A percentile compares a stretch with the other conserved stretches of the same genome.
Conservation (phyloP, 371 early-diverging fungal genomes). For the Zychaea mexicana region DNA sequence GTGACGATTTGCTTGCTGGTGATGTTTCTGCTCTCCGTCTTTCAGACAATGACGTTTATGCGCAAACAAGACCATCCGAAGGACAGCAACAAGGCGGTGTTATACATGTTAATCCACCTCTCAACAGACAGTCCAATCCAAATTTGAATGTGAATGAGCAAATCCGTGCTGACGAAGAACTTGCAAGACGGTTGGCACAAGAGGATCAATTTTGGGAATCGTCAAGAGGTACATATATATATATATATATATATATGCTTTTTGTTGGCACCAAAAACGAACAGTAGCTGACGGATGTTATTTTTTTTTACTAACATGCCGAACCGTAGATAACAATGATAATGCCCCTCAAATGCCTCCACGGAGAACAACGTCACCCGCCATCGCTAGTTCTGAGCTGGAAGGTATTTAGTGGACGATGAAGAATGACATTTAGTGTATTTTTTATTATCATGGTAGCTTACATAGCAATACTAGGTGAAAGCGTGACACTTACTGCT, state of each 20-base stretch:
- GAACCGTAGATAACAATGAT: not conserved
- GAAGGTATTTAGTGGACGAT: slow-evolving; percentile 2
- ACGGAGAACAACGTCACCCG: slow-evolving; percentile 1
- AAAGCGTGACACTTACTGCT: slow-evolving; percentile 14
- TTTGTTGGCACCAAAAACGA: too few species aligned
- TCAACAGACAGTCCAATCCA: slow-evolving; percentile 4
- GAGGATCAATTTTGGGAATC: slow-evolving; percentile 26
- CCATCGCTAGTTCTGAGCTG: not conserved
- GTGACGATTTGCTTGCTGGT: slow-evolving; percentile 47
- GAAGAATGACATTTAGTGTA: too few species aligned
- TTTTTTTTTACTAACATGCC: too few species aligned
- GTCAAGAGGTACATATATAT: not conserved
- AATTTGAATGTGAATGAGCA: slow-evolving; percentile 30
- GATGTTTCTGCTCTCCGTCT: slow-evolving; percentile 53
- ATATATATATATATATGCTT: too few species aligned
- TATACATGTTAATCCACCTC: slow-evolving; percentile 29
- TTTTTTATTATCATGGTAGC: too few species aligned
- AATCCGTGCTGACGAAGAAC: slow-evolving; percentile 46
- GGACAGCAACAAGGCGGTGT: slow-evolving; percentile 8
- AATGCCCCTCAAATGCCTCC: slow-evolving; percentile 2
- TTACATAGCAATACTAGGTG: too few species aligned
- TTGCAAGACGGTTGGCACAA: slow-evolving; percentile 41
- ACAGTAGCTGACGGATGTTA: too few species aligned
- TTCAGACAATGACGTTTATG: slow-evolving; percentile 53
- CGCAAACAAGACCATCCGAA: slow-evolving; percentile 26